These are phyloP conservation scores for Trichoderma reesei DNA, from an alignment of 495 filamentous ascomycete genomes.

Conservation along the genomic window DNA sequence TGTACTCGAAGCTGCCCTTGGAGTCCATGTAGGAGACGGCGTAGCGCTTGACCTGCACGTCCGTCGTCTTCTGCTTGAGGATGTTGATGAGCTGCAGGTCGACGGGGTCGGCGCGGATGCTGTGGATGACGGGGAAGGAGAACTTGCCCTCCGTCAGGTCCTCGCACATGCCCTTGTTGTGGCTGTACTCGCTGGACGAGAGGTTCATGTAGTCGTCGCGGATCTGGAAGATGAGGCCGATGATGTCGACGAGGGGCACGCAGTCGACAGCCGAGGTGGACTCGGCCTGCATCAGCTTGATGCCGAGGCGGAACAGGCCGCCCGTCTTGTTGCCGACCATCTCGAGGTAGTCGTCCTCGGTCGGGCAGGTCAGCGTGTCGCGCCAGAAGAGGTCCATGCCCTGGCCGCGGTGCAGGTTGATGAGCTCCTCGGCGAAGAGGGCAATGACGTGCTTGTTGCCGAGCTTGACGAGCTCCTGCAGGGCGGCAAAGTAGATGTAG, in stretches of 20 bases:
- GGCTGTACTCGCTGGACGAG: constrained; percentile 57
- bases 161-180: constrained; percentile 92
- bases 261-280: constrained; percentile 57
- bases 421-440: constrained; percentile 79
- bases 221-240: constrained; percentile 93
- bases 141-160: constrained; percentile 98
- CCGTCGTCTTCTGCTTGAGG: constrained; percentile 74
- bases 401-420: constrained; percentile 92
- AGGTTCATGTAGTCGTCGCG: constrained; percentile 95
- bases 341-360: constrained; percentile 93
- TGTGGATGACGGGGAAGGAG: constrained; percentile 92
- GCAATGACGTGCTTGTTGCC: constrained; percentile 58
- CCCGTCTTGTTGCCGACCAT: constrained; percentile 99
- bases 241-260: constrained; percentile 76
- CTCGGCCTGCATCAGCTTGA: constrained; percentile 95
- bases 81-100: constrained; percentile 87
- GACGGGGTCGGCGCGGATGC: constrained; percentile 68
- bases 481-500: constrained; percentile 88
- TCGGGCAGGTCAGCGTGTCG: constrained; percentile 85
- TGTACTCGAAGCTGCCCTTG: constrained; percentile 84
- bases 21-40: constrained; percentile 87
- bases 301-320: constrained; percentile 84
- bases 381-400: constrained; percentile 98
- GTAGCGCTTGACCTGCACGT: constrained; percentile 83
- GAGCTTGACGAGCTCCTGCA: constrained; percentile 72